Conservation (phyloP, 129 eudicot genomes). For the Smallanthus sonchifolius region DNA sequence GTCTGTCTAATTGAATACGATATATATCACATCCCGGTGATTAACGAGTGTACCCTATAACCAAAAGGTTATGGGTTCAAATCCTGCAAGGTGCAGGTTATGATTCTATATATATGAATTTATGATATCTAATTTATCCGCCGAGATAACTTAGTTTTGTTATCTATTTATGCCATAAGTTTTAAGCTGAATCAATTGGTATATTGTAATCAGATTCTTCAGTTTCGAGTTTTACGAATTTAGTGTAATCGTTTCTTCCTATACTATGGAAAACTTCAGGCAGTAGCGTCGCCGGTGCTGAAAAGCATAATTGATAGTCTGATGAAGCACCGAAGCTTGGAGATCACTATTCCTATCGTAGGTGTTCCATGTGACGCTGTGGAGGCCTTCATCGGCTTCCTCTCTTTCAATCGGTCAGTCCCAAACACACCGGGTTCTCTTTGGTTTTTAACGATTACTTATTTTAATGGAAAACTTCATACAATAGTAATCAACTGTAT, state of each 20-base stretch:
- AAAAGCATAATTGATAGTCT: constrained; percentile 52
- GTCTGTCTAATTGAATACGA: no score
- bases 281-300: constrained; percentile 70
- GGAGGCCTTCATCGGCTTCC: constrained; percentile 53
- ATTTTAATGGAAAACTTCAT: no score
- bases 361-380: constrained; percentile 92
- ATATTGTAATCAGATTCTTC: not conserved
- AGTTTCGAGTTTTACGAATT: not conserved
- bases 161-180: no score
- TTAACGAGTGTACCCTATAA: no score
- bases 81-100: no score
- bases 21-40: no score
- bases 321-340: constrained; percentile 42
- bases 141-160: not conserved
- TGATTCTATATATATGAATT: not conserved
- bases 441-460: not conserved
- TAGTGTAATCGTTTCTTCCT: not conserved
- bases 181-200: not conserved
- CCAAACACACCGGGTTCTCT: not conserved
- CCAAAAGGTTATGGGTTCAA: no score
- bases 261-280: constrained; percentile 33
- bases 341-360: constrained; percentile 43
- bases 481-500: no score
- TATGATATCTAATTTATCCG: no score
- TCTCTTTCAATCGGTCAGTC: constrained; percentile 55